These are phyloP conservation scores for Hortaea werneckii DNA, from an alignment of 2,329 filamentous ascomycete species.

Conservation along the genomic window DNA sequence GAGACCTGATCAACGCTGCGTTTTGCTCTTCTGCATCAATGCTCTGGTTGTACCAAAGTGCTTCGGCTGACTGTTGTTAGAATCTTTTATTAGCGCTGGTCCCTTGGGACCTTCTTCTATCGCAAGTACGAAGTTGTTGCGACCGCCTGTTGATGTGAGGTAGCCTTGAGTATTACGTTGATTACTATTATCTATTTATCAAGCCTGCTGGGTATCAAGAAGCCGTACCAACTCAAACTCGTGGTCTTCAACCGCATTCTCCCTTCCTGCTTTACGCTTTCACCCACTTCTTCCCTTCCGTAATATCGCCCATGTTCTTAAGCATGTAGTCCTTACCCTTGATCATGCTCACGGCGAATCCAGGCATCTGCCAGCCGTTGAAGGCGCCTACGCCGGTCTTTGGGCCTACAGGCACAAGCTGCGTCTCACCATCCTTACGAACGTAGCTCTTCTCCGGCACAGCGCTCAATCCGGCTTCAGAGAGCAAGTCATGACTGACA, in stretches of 20 bases:
- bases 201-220: too few species aligned
- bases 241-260: neutral
- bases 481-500: conserved; percentile 37
- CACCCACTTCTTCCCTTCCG: conserved; percentile 19
- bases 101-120: too few species aligned
- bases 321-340: conserved; percentile 30
- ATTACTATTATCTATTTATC: too few species aligned
- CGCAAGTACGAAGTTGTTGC: too few species aligned
- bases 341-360: conserved; percentile 23
- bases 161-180: too few species aligned
- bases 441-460: conserved; percentile 19
- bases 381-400: conserved; percentile 28
- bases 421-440: conserved; percentile 22
- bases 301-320: conserved; percentile 16
- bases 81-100: too few species aligned
- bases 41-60: too few species aligned
- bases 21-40: too few species aligned
- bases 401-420: conserved; percentile 19
- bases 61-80: too few species aligned
- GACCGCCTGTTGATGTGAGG: too few species aligned
- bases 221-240: too few species aligned
- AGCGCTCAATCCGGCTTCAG: conserved; percentile 15
- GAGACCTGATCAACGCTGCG: conserved; percentile 46
- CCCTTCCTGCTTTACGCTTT: conserved; percentile 12
- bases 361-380: conserved; percentile 24